Evolutionary conservation across 208 protist species (phyloP).

Genomic region (Trypanosoma congolense): DNA sequence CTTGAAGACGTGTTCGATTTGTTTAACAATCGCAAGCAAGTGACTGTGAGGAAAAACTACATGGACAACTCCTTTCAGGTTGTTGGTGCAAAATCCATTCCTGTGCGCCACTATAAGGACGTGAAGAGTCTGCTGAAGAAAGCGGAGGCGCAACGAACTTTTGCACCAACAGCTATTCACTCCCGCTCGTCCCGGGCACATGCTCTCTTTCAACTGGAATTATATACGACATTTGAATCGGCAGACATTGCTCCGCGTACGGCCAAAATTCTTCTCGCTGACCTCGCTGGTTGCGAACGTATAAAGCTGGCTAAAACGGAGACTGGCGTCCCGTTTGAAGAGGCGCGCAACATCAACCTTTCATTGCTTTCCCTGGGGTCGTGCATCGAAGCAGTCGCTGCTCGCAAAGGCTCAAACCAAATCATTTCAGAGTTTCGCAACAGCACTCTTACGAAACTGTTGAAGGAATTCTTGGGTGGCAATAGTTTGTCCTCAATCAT

Average conservation of each 20-base stretch:
- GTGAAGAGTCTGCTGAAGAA: constrained; percentile 74
- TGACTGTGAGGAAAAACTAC: constrained; percentile 88
- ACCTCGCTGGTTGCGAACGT: constrained; percentile 80
- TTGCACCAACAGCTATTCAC: constrained; percentile 85
- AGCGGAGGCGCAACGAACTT: constrained; percentile 82
- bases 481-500: constrained; percentile 83
- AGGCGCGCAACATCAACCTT: constrained; percentile 84
- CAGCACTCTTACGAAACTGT: constrained; percentile 79
- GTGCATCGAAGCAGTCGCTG: constrained; percentile 78
- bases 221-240: constrained; percentile 62
- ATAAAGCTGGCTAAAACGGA: constrained; percentile 74
- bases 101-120: constrained; percentile 76
- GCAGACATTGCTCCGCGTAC: constrained; percentile 47
- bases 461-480: constrained; percentile 83
- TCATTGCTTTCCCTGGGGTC: constrained; percentile 73
- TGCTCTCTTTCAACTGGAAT: constrained; percentile 76
- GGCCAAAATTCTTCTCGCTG: constrained; percentile 68
- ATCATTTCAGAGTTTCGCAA: constrained; percentile 80
- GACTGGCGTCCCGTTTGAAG: constrained; percentile 63
- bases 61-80: constrained; percentile 83
- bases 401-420: constrained; percentile 31
- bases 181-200: constrained; percentile 79
- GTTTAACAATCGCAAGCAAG: constrained; percentile 74
- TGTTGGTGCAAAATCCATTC: constrained; percentile 69
- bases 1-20: constrained; percentile 94